Base-by-base conservation (phyloP, 2,329 filamentous ascomycete genomes). In the Verticillium longisporum region DNA sequence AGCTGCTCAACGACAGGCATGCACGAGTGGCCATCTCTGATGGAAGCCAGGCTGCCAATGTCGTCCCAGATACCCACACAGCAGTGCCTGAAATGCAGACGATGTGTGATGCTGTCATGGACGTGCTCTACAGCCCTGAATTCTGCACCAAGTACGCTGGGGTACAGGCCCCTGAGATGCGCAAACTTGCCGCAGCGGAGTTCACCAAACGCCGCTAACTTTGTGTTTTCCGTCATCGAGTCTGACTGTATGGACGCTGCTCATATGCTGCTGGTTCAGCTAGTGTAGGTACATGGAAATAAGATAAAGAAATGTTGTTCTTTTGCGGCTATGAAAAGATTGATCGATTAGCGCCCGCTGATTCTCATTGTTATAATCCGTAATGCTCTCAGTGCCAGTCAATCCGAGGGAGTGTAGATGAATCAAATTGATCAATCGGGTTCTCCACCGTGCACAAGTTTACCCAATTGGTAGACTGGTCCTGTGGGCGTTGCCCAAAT, bases 21-120 rank as follows among this genome's bases (percentile, higher is more conserved):
- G 45, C 45, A 3, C 45, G 18, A 7, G n/a, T 50, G n/a, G 18
- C n/a, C n/a, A 21, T 4, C n/a, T 21, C n/a, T 9, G 18, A 9
- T 26, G 15, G 10, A 26, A 18, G 45, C 10, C 18, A 50, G 10
- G 45, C 45, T 50, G n/a, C 9, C 2, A 13, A 18, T 7, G 9
- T 21, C 6, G 18, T 26, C 18, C n/a, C n/a, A 18, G 9, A n/a
- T 10, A 26, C 45, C 7, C 18, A 10, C 21, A 21, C 18, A 6
- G n/a, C n/a, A 10, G 58, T 64, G 2, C 60, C 58, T 1, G 63
- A 61, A 60, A 31, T 64, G 41, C 57, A 63, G 26, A 21, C 18
- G 15, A 36, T 64, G 3, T 21, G 61, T 11, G 56, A 58, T 7
- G 9, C 36, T 3, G 34, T 64, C 15, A 34, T 54, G 5, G 36